Conservation (phyloP, 257 asterid genomes). For the Nicotiana undulata region DNA sequence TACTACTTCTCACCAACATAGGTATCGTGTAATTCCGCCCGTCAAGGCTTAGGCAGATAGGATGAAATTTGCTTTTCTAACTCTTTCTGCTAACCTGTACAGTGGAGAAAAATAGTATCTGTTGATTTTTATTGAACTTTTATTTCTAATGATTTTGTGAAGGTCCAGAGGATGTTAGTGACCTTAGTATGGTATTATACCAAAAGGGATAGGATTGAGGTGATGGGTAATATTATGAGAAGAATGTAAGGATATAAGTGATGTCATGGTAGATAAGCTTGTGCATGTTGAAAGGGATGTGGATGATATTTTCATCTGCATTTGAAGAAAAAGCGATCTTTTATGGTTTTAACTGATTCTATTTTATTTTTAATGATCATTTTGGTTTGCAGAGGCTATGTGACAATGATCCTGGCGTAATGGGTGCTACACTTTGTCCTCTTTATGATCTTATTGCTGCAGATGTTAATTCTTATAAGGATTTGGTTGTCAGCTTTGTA, state of each 20-base stretch:
- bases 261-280: background rate
- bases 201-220: background rate
- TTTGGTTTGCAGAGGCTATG: conserved; percentile 65
- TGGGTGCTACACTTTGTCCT: conserved; percentile 97
- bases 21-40: background rate
- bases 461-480: conserved; percentile 77
- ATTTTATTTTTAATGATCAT: background rate
- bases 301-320: background rate
- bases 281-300: background rate
- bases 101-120: background rate
- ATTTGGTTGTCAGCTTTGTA: conserved; percentile 78
- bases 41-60: background rate
- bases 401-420: conserved; percentile 97
- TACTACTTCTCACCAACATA: background rate
- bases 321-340: background rate
- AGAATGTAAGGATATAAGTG: conserved; percentile 4
- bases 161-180: background rate
- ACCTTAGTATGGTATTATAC: background rate
- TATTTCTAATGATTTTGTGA: background rate
- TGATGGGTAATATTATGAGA: background rate
- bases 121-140: background rate
- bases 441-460: conserved; percentile 69
- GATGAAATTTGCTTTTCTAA: background rate
- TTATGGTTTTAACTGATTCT: background rate
- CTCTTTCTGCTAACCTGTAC: background rate